These are phyloP conservation scores for Stephanodiscus minutulus DNA, from an alignment of 108 stramenopile species.

Conservation along the genomic window DNA sequence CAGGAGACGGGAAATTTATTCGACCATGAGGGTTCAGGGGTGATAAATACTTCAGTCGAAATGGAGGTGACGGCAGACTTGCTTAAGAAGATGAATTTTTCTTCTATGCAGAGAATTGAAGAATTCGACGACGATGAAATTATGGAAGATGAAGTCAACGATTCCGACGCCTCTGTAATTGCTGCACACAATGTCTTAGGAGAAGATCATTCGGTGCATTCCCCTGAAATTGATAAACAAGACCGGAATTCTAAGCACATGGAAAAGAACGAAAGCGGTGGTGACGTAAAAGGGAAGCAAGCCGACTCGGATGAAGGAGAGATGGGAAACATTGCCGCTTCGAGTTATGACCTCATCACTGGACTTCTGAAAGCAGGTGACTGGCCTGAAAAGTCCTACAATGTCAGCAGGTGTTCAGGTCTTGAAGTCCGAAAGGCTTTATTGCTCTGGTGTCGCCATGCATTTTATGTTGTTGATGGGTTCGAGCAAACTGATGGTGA, in stretches of 20 bases:
- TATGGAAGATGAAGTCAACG: conserved; percentile 63
- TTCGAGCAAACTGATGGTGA: conserved; percentile 85
- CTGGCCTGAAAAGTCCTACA: conserved; percentile 88
- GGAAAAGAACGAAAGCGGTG: conserved; percentile 29
- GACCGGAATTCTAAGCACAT: conserved; percentile 16
- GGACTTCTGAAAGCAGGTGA: conserved; percentile 83
- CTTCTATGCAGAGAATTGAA: conserved; percentile 36
- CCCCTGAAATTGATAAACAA: conserved; percentile 29
- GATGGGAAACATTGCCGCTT: conserved; percentile 51
- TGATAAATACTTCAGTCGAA: conserved; percentile 33
- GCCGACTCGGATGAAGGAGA: conserved; percentile 38
- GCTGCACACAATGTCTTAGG: conserved; percentile 19
- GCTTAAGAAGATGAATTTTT: conserved; percentile 73
- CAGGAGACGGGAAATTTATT: conserved; percentile 8
- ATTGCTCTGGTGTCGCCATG: conserved; percentile 79
- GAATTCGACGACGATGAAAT: conserved; percentile 68
- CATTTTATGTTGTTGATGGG: conserved; percentile 88
- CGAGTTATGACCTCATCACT: conserved; percentile 86
- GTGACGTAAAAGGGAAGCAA: conserved; percentile 33
- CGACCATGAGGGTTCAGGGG: neutral
- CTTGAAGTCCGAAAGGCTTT: conserved; percentile 85
- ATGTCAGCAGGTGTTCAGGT: conserved; percentile 85
- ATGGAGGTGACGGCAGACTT: conserved; percentile 83
- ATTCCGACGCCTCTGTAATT: conserved; percentile 23
- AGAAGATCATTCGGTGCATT: conserved; percentile 18